Base-by-base conservation (phyloP, 2,329 filamentous ascomycete species). In the Ascomycota sp. region DNA sequence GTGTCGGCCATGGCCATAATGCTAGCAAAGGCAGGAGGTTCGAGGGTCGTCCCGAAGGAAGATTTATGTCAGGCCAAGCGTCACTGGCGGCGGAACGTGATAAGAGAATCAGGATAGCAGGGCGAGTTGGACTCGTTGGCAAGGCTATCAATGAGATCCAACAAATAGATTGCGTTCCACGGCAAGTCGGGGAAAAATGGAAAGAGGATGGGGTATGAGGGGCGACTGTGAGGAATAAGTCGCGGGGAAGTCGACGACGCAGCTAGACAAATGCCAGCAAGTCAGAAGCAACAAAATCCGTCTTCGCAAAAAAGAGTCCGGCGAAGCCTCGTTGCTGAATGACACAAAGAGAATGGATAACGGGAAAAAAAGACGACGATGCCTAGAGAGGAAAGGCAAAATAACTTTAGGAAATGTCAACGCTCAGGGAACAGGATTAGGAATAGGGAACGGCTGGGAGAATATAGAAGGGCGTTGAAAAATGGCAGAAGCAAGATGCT, bases 1-100 rank as follows among this genome's bases (percentile, higher is more conserved):
- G 67, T 69, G 48, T 93, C 81, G 57, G 81, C 73, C 83, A 93
- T 92, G 50, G 55, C 57, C 55, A 44, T 34, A 31, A 11, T 26
- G 22, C 10, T 25, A 12, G 5, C 23, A 11, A 25, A 20, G 12
- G n/a, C 23, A 25, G 20, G 23, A n/a, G 23, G 27, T 3, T 28
- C 12, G 13, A 10, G 6, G 11, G 17, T 20, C 12, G 13, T 10
- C 8, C 11, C 7, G 9, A 13, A 17, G 8, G 25, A 15, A 15
- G 7, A 26, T n/a, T 15, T 26, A n/a, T 4, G 17, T 3, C 19
- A 11, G 8, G 15, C 25, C 19, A 20, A 13, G 23, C n/a, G 32
- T 36, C 30, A 19, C 20, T 11, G 25, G 25, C n/a, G 25, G 25
- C 25, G 15, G 8, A 20, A 19, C 7, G 23, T 13, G 13, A 27